phyloP scores from a whole-genome alignment of 192 early-diverging fungal genomes.

The Coemansia aciculifera region DNA sequence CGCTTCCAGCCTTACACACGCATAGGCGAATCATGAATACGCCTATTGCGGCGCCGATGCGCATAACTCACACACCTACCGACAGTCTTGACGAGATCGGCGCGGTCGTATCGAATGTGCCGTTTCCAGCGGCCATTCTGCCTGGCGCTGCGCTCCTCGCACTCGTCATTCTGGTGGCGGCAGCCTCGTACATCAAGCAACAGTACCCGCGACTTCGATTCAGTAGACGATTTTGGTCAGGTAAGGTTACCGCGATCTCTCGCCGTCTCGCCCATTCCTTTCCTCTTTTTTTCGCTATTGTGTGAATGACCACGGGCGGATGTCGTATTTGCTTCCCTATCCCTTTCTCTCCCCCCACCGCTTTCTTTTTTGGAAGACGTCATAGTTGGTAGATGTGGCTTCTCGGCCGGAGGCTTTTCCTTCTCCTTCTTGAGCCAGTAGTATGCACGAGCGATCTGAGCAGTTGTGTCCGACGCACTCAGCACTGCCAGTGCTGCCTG shows the following conservation, averaged over 20 bases:
- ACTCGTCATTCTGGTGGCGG: slow-evolving; percentile 14
- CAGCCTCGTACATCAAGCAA: slow-evolving; percentile 10
- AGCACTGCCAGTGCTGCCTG: not conserved
- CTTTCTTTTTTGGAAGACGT: no score
- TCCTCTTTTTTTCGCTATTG: not conserved
- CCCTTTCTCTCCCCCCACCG: not conserved
- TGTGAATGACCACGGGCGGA: not conserved
- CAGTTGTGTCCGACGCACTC: not conserved
- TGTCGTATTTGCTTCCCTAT: not conserved
- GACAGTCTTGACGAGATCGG: not conserved
- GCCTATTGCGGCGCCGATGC: slow-evolving; percentile 2
- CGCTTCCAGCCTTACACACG: not conserved
- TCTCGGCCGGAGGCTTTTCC: not conserved
- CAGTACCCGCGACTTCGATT: slow-evolving; percentile 10
- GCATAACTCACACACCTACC: slow-evolving; percentile 2
- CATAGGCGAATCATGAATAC: not conserved
- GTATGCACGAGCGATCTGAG: slow-evolving; percentile 7
- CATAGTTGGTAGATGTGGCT: not conserved
- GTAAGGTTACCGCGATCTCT: slow-evolving; percentile 11
- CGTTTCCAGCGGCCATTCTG: slow-evolving; percentile 19
- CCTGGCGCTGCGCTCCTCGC: slow-evolving; percentile 35
- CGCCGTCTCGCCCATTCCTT: not conserved
- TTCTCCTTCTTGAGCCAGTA: not conserved
- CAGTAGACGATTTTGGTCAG: slow-evolving; percentile 1
- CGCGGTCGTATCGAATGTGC: slow-evolving; percentile 4